These are phyloP conservation scores for Thalassiosira hispida DNA, from an alignment of 352 stramenopile species.

Conservation along the genomic window DNA sequence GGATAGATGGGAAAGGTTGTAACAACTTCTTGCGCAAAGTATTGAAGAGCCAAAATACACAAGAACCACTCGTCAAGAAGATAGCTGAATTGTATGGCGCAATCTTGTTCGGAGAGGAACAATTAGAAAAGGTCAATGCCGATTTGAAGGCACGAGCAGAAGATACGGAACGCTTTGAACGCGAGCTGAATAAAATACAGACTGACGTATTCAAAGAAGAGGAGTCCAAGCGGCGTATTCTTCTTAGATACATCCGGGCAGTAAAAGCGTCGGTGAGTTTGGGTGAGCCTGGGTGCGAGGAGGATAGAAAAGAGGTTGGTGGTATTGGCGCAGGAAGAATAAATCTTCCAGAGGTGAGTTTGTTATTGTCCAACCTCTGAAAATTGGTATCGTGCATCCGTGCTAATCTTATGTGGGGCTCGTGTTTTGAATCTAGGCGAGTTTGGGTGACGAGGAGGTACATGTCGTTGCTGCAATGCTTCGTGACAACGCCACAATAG, in stretches of 20 bases:
- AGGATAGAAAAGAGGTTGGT: constrained; percentile 59
- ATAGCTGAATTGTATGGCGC: constrained; percentile 87
- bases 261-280: constrained; percentile 87
- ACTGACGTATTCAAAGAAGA: constrained; percentile 84
- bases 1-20: constrained; percentile 89
- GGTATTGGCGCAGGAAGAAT: constrained; percentile 52
- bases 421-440: constrained; percentile 24
- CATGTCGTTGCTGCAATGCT: constrained; percentile 93
- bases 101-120: constrained; percentile 85
- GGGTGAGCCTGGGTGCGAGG: constrained; percentile 49
- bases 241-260: constrained; percentile 93
- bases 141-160: constrained; percentile 78
- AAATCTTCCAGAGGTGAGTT: constrained; percentile 57
- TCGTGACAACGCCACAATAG: constrained; percentile 89
- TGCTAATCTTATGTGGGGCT: neutral
- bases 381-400: neutral
- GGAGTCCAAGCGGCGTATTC: constrained; percentile 94
- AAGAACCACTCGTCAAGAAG: constrained; percentile 91
- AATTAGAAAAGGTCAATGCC: constrained; percentile 79
- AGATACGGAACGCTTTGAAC: constrained; percentile 78
- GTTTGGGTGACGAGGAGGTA: constrained; percentile 93
- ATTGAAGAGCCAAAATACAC: constrained; percentile 92
- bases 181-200: constrained; percentile 55
- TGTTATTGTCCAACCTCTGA: neutral
- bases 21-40: constrained; percentile 93